These are phyloP conservation scores for Trichoderma asperellum DNA, from an alignment of 2,329 filamentous ascomycete species.

Conservation along the genomic window DNA sequence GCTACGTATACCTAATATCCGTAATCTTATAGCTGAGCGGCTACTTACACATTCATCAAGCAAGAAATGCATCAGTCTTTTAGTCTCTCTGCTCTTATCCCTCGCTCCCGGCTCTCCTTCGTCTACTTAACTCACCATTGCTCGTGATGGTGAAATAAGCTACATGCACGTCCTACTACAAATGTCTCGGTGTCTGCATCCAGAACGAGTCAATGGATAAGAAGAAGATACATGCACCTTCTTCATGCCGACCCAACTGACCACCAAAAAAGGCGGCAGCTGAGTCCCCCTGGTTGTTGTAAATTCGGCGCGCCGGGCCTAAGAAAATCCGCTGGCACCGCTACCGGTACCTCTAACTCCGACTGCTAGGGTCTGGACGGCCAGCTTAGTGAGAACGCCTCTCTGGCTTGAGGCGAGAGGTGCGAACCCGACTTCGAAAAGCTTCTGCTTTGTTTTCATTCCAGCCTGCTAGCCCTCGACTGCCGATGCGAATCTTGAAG, in stretches of 20 bases:
- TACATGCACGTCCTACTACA: background rate
- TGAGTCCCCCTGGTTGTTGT: background rate
- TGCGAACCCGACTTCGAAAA: constrained; percentile 23
- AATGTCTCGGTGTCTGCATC: background rate
- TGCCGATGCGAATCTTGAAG: constrained; percentile 33
- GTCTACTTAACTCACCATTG: background rate
- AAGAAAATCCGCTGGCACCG: constrained; percentile 23
- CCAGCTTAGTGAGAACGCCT: constrained; percentile 16
- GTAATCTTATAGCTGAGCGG: background rate
- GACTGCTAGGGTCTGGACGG: constrained; percentile 16
- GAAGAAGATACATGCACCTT: background rate
- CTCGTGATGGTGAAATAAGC: background rate
- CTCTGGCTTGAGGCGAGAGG: constrained; percentile 22
- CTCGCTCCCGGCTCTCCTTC: background rate
- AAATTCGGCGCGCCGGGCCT: constrained; percentile 15
- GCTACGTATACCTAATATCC: constrained; percentile 3
- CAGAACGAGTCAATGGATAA: background rate
- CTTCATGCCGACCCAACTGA: background rate
- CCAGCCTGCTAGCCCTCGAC: constrained; percentile 13
- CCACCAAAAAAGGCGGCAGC: constrained; percentile 5
- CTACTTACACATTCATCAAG: background rate
- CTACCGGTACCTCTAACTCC: constrained; percentile 2
- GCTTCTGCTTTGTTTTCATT: constrained; percentile 22
- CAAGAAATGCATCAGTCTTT: background rate
- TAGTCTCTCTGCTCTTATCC: background rate